These are phyloP conservation scores for Monilinia laxa DNA, from an alignment of 2,329 filamentous ascomycete genomes.

Conservation along the genomic window DNA sequence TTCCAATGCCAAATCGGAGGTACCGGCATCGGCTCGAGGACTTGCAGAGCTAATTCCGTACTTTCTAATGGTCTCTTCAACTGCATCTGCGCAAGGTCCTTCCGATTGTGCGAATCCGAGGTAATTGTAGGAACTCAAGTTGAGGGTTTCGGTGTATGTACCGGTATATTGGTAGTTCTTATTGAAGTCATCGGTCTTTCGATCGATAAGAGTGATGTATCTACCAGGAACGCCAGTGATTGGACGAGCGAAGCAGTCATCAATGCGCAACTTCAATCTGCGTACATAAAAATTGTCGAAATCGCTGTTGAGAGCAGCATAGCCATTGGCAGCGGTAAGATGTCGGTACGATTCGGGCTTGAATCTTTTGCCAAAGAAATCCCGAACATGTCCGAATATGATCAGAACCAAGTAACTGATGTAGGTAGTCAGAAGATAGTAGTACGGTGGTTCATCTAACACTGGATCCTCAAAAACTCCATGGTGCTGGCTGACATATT, in stretches of 20 bases:
- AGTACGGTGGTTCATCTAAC: constrained; percentile 95
- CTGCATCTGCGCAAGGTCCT: constrained; percentile 90
- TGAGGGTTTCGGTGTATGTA: constrained; percentile 89
- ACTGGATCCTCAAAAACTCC: constrained; percentile 77
- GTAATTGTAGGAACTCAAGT: constrained; percentile 99
- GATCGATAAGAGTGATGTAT: constrained; percentile 89
- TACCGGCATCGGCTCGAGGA: constrained; percentile 79
- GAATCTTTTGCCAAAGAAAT: constrained; percentile 98
- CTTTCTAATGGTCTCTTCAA: constrained; percentile 80
- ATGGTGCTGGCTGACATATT: constrained; percentile 85
- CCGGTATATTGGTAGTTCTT: constrained; percentile 85
- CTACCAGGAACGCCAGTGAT: constrained; percentile 91
- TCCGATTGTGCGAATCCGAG: constrained; percentile 97
- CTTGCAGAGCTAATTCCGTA: constrained; percentile 84
- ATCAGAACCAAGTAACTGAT: constrained; percentile 97
- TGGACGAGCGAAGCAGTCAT: constrained; percentile 93
- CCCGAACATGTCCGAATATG: constrained; percentile 88
- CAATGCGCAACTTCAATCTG: constrained; percentile 87
- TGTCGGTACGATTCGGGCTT: constrained; percentile 79
- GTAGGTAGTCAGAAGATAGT: constrained; percentile 95
- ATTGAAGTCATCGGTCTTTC: constrained; percentile 89
- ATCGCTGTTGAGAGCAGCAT: constrained; percentile 93
- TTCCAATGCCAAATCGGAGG: constrained; percentile 81
- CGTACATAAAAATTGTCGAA: constrained; percentile 99
- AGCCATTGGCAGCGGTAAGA: constrained; percentile 79